phyloP scores from a whole-genome alignment of 2,329 filamentous ascomycete species.

The Diaporthe caulivora region DNA sequence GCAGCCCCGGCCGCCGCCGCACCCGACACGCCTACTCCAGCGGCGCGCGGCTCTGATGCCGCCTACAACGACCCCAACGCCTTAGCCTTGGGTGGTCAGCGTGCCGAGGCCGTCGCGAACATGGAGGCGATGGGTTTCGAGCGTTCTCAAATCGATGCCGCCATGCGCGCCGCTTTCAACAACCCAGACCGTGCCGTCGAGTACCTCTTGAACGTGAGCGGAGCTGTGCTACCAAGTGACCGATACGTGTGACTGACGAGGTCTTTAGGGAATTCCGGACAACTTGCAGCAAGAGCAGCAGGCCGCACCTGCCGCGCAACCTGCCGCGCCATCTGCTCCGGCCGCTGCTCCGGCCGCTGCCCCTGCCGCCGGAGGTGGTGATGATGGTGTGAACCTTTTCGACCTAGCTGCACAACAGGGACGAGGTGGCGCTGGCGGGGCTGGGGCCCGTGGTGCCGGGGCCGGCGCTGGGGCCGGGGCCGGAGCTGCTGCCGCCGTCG shows the following conservation, averaged over 20 bases:
- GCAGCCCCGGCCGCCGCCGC: conserved; percentile 59
- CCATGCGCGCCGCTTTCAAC: conserved; percentile 96
- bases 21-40: conserved; percentile 68
- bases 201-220: conserved; percentile 86
- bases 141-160: conserved; percentile 87
- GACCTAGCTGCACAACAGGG: conserved; percentile 88
- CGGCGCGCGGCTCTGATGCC: conserved; percentile 54
- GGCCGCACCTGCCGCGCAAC: conserved; percentile 48
- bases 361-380: conserved; percentile 59
- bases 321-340: conserved; percentile 56
- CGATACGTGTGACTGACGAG: conserved; percentile 21
- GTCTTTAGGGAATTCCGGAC: conserved; percentile 85
- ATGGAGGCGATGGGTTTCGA: conserved; percentile 99
- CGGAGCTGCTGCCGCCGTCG: conserved; percentile 63
- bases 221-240: not conserved
- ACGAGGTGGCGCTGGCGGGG: conserved; percentile 57
- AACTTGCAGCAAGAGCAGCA: conserved; percentile 72
- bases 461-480: conserved; percentile 58
- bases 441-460: conserved; percentile 56
- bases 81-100: conserved; percentile 87
- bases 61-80: conserved; percentile 79
- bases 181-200: conserved; percentile 98
- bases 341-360: conserved; percentile 54
- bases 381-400: conserved; percentile 87
- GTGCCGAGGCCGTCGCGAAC: conserved; percentile 84